phyloP scores from a whole-genome alignment of 225 moss, liverwort and hornwort species.

The Asterella californica region DNA sequence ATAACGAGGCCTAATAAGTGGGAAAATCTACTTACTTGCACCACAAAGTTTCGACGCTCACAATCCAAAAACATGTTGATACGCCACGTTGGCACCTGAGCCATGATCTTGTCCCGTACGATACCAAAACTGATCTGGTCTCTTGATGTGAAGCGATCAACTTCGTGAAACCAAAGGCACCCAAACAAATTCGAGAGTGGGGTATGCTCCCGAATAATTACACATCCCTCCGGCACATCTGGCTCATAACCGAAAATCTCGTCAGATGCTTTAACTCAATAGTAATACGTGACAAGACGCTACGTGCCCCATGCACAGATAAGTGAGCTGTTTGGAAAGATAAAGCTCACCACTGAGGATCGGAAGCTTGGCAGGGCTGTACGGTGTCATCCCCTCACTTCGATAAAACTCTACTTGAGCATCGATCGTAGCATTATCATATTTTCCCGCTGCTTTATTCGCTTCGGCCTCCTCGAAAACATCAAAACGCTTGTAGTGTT shows the following conservation, averaged over 20 bases:
- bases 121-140: constrained; percentile 94
- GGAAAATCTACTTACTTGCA: constrained; percentile 48
- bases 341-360: constrained; percentile 61
- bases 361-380: constrained; percentile 64
- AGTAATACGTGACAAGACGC: not conserved
- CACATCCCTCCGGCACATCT: constrained; percentile 98
- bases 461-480: constrained; percentile 92
- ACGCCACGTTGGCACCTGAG: constrained; percentile 55
- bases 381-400: constrained; percentile 66
- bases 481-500: constrained; percentile 85
- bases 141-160: constrained; percentile 92
- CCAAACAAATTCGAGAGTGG: constrained; percentile 84
- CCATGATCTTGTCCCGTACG: constrained; percentile 73
- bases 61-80: constrained; percentile 93
- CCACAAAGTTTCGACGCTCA: constrained; percentile 94
- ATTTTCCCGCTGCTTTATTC: constrained; percentile 90
- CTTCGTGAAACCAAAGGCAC: constrained; percentile 97
- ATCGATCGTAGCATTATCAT: constrained; percentile 76
- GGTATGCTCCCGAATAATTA: constrained; percentile 93
- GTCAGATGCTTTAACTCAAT: not conserved
- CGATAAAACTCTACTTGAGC: constrained; percentile 72
- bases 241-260: not conserved
- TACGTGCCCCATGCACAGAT: not conserved
- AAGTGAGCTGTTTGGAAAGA: not conserved
- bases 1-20: not conserved